Percentiles rank a stretch among this genome's conserved stretches.
phyloP scores from a whole-genome alignment of 495 filamentous ascomycete species.

The Rostrohypoxylon terebratum region DNA sequence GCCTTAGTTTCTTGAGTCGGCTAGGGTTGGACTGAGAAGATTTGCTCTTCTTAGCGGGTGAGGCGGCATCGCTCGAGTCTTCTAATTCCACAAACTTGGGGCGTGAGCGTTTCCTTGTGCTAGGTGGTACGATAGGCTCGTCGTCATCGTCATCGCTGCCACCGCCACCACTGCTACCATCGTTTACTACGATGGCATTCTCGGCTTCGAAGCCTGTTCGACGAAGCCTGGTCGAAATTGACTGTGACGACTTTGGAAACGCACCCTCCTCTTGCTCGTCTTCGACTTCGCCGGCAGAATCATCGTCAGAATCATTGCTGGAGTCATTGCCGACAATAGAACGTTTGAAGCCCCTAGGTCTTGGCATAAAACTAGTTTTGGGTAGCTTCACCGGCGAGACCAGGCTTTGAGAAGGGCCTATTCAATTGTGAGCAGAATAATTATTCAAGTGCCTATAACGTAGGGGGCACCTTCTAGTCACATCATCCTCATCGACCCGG shows the following conservation, averaged over 20 bases:
- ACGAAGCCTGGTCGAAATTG: slow-evolving; percentile 41
- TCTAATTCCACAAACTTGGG: slow-evolving; percentile 25
- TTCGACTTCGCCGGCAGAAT: slow-evolving; percentile 34
- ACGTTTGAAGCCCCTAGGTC: not conserved
- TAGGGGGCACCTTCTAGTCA: not conserved
- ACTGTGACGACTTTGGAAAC: slow-evolving; percentile 39
- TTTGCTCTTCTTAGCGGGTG: slow-evolving; percentile 43
- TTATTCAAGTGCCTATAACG: not conserved
- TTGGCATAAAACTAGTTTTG: slow-evolving; percentile 41
- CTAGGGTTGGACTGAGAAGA: slow-evolving; percentile 35
- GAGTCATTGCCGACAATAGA: slow-evolving; percentile 20
- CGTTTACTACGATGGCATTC: slow-evolving; percentile 23
- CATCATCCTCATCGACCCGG: not conserved
- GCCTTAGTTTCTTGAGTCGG: slow-evolving; percentile 29
- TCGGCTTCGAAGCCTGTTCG: slow-evolving; percentile 34
- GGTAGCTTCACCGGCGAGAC: slow-evolving; percentile 11
- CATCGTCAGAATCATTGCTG: slow-evolving; percentile 35
- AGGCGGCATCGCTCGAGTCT: slow-evolving; percentile 38
- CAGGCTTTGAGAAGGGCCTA: slow-evolving; percentile 14
- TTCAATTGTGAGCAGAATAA: slow-evolving; percentile 13
- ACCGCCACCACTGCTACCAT: slow-evolving; percentile 22
- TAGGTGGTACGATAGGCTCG: slow-evolving; percentile 38
- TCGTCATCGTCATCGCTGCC: slow-evolving; percentile 50
- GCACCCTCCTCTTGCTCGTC: slow-evolving; percentile 32
- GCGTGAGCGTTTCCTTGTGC: slow-evolving; percentile 20